Evolutionary conservation across 2,329 filamentous ascomycete species (phyloP), one percentile per base, ranked within the genome.

Genomic region (Pyricularia sp.): DNA sequence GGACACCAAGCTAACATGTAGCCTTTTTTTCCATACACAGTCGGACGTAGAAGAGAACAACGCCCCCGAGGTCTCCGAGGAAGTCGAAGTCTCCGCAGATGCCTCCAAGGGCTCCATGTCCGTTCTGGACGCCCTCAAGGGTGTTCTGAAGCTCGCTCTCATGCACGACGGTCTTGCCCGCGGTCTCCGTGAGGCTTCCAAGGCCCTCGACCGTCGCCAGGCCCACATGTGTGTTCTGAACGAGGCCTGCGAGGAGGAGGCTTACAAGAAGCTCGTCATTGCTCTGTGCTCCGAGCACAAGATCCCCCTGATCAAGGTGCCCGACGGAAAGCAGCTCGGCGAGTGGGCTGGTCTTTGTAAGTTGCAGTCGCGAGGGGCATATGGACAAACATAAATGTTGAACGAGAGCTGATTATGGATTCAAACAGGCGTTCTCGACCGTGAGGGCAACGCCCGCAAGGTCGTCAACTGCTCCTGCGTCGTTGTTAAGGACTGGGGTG

Each of bases 401-500:
- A 12, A 10, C 1, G 14, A 0, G 14, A 14, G 55, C 66, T 68
- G 17, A 68, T n/a, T 33, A 42, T 11, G 20, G 4, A 25, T 20
- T 4, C 9, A n/a, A 61, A 28, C 69, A 97, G 94, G 94, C 86
- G 94, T 97, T 77, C 90, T 99, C 79, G 95, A 99, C 87, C 94
- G 95, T 81, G 95, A 99, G 86, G 95, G 95, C 78, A 99, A 99
- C 85, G 93, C 95, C 79, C 92, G 95, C 85, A 99, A 99, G 91
- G 94, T 99, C 77, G 95, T 99, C 87, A 99, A 99, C 92, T 99
- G 95, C 93, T 98, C 94, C 80, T 98, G 95, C 88, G 95, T 99
- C 79, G 95, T 99, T 73, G 95, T 99, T 80, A 94, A 95, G 88
- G 94, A 99, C 85, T 99, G 95, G 95, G 95, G 95, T 89, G 95